These are phyloP conservation scores for Botrytis hyacinthi DNA, from an alignment of 2,329 filamentous ascomycete genomes.

Conservation along the genomic window DNA sequence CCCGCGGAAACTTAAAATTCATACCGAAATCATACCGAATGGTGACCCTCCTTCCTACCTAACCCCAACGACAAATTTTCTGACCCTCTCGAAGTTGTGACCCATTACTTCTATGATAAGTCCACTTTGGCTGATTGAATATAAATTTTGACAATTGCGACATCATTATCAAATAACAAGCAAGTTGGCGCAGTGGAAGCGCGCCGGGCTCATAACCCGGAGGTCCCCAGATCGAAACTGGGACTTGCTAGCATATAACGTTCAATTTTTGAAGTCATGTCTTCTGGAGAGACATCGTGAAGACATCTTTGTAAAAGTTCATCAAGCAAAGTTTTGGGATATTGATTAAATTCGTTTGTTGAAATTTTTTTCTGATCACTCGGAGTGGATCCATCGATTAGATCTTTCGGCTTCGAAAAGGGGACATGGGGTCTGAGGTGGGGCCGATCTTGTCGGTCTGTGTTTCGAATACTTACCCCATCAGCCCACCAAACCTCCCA, in stretches of 20 bases:
- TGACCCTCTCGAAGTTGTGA: neutral
- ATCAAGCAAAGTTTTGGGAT: no score
- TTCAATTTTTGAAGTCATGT: neutral
- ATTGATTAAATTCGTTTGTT: no score
- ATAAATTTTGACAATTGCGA: accelerated
- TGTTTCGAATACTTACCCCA: neutral
- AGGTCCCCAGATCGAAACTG: slow-evolving; percentile 39
- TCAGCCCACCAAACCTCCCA: no score
- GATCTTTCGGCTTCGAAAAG: neutral
- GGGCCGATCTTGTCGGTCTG: neutral
- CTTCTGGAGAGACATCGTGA: no score
- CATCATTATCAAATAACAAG: accelerated
- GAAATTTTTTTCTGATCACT: neutral
- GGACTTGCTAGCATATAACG: accelerated
- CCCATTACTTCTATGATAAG: neutral
- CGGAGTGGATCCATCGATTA: neutral
- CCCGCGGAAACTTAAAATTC: neutral
- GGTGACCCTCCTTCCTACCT: slow-evolving; percentile 4
- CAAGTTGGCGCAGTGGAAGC: slow-evolving; percentile 36
- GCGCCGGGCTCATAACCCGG: slow-evolving; percentile 42
- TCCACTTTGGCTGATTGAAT: accelerated
- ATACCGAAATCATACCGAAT: neutral
- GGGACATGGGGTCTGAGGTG: neutral
- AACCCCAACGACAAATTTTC: neutral
- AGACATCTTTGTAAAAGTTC: no score